A percentile compares a stretch with the other conserved stretches of the same genome.
phyloP scores from a whole-genome alignment of 2,329 filamentous ascomycete species.

The Amesomyces nigricolor region DNA sequence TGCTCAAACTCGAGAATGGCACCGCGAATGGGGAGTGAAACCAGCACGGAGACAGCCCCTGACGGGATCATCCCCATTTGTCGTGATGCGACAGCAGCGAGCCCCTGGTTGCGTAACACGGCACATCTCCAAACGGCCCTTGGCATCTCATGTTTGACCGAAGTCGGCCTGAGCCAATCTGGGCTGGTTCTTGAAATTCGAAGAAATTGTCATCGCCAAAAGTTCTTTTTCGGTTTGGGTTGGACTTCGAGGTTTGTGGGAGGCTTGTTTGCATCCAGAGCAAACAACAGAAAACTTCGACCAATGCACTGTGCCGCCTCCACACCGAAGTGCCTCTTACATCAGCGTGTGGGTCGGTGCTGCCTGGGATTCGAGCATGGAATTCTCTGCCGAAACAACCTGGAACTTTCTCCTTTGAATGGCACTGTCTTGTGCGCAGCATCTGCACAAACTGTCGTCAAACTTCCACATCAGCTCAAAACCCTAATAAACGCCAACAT shows the following conservation, averaged over 20 bases:
- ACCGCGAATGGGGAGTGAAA: conserved; percentile 5
- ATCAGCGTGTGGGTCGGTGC: too few relatives aligned
- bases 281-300: too few relatives aligned
- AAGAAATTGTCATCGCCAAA: background rate
- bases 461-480: too few relatives aligned
- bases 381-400: background rate
- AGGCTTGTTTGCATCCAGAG: too few relatives aligned
- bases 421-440: too few relatives aligned
- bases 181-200: background rate
- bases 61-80: background rate
- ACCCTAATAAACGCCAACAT: too few relatives aligned
- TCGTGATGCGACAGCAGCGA: background rate
- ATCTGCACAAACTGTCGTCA: too few relatives aligned
- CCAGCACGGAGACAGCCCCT: background rate
- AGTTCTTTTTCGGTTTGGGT: too few relatives aligned
- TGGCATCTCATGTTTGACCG: conserved; percentile 2
- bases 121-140: background rate
- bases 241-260: too few relatives aligned
- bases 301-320: too few relatives aligned
- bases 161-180: background rate
- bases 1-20: background rate
- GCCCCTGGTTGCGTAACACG: conserved; percentile 4
- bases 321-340: too few relatives aligned
- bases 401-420: too few relatives aligned
- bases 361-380: background rate